Evolutionary conservation across 1,284 basidiomycete species (phyloP), one percentile per base, ranked within the genome.

Genomic region (Testicularia cyperi): DNA sequence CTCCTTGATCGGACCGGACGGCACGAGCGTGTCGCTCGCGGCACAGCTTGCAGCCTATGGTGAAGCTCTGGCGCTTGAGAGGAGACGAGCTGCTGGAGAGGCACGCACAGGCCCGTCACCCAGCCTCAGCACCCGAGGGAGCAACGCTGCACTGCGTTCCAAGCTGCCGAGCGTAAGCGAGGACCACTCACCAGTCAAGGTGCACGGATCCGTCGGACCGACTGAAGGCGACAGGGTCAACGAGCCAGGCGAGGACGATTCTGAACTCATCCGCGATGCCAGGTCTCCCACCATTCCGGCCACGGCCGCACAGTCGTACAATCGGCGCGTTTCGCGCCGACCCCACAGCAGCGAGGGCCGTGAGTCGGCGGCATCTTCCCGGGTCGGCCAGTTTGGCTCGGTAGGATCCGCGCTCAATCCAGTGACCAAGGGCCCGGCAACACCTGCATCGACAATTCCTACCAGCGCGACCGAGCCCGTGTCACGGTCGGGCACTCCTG

Each of bases 41-140:
- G 38, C 46, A 3, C 65, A 66, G 38, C 60, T 68, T 2, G 63
- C 63, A 12, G 62, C 66, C 1, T 68, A 68, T 29, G 66, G 66
- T 21, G 66, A 66, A 40, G 66, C 66, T 4, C 34, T 68, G 24
- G 53, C 63, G 8, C 23, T 34, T 15, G 65, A 68, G 47, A 27
- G 65, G 14, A 56, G 38, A 23, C 41, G 49, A 22, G 60, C 54
- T 1, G 60, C 54, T 1, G 60, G 60, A 3, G 60, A 64, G 18
- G 45, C 43, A 3, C 39, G 60, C 4, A 44, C 30, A 8, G 60
- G 54, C 2, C 45, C 54, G 4, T 64, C 60, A 31, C 60, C 60
- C 4, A 49, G 48, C 23, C 27, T 64, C 28, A 58, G 54, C n/a
- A 34, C 48, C 2, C 38, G 60, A 12, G 46, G 49, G 4, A 64